Percentiles rank a stretch among this genome's conserved stretches.
Conservation (phyloP, 2,329 filamentous ascomycete species). For the Fusarium fujikuroi region DNA sequence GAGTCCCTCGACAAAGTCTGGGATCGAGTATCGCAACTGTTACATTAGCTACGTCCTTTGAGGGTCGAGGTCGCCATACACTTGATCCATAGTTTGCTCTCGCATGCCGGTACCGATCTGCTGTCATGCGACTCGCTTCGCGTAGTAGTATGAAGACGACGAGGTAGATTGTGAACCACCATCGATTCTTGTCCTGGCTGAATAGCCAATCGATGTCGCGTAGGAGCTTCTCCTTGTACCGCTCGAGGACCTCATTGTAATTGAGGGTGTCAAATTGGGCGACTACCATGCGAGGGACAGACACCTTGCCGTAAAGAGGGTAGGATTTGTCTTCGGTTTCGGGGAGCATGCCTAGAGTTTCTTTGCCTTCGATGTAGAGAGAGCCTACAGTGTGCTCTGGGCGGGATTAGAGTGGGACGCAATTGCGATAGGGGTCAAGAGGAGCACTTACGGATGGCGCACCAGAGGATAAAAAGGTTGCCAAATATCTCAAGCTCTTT, state of each 20-base stretch:
- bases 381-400: slow-evolving; percentile 59
- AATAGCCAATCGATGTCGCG: slow-evolving; percentile 50
- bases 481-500: slow-evolving; percentile 51
- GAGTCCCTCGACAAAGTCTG: slow-evolving; percentile 54
- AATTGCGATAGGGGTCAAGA: background rate
- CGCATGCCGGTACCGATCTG: slow-evolving; percentile 57
- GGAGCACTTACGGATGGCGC: slow-evolving; percentile 56
- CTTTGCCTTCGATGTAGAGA: slow-evolving; percentile 54
- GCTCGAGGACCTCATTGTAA: slow-evolving; percentile 50
- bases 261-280: slow-evolving; percentile 59
- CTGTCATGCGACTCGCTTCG: slow-evolving; percentile 53
- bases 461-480: slow-evolving; percentile 58
- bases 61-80: slow-evolving; percentile 8
- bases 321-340: slow-evolving; percentile 50
- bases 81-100: slow-evolving; percentile 49
- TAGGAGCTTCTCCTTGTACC: slow-evolving; percentile 49
- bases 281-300: slow-evolving; percentile 56
- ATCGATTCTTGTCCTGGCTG: slow-evolving; percentile 46
- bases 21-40: slow-evolving; percentile 53
- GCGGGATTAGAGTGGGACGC: background rate
- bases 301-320: slow-evolving; percentile 52
- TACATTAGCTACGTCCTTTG: background rate
- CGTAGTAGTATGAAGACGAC: slow-evolving; percentile 56
- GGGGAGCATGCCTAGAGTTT: slow-evolving; percentile 54
- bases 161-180: slow-evolving; percentile 52